These are phyloP conservation scores for Neostapfia colusana DNA, from an alignment of 176 grass and related monocot species.

Conservation along the genomic window DNA sequence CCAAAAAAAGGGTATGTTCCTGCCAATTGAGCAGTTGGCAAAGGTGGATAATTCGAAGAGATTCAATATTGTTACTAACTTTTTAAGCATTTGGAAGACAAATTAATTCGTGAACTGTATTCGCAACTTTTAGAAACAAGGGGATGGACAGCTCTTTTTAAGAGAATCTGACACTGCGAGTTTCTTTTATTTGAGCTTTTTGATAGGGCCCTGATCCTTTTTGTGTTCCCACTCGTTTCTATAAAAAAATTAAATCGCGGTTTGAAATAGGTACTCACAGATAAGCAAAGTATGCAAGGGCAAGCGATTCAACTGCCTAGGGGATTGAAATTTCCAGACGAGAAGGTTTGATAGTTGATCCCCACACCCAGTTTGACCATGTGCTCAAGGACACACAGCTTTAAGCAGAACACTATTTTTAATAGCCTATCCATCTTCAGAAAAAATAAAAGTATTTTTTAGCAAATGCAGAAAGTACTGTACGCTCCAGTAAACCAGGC, in stretches of 20 bases:
- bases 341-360: background rate
- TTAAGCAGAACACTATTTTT: conserved; percentile 30
- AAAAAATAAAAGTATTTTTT: conserved; percentile 13
- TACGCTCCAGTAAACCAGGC: background rate
- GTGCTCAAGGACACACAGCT: background rate
- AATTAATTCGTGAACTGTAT: background rate
- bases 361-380: background rate
- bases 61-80: background rate
- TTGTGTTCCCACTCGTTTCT: conserved; percentile 1
- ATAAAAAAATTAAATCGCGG: background rate
- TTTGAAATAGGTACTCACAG: background rate
- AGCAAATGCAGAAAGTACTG: conserved; percentile 32
- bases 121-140: background rate
- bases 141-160: background rate
- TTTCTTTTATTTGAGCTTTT: background rate
- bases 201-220: background rate
- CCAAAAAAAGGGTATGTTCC: background rate
- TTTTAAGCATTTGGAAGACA: background rate
- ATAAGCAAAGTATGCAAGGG: background rate
- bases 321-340: background rate
- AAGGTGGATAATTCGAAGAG: background rate
- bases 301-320: background rate
- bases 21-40: background rate
- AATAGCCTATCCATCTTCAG: conserved; percentile 15
- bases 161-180: background rate